Evolutionary conservation across 805 yeast species (phyloP).

Genomic region (Wickerhamiella shivajii): DNA sequence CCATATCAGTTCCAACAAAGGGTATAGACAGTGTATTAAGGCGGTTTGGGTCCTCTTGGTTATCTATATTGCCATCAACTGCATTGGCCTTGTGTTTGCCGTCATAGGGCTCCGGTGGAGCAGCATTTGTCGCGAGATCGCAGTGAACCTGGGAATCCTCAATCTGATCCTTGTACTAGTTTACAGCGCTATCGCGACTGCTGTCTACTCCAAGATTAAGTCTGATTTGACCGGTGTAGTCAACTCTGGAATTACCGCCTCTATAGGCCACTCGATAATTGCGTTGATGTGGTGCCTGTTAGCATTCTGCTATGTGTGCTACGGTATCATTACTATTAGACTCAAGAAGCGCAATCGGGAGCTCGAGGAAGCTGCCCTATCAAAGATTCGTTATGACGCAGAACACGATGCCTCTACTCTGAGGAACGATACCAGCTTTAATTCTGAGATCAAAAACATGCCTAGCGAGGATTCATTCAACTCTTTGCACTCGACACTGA

Average conservation of each 20-base stretch:
- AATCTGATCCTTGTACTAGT: background rate
- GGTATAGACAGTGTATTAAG: constrained; percentile 4
- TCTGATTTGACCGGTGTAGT: background rate
- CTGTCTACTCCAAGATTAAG: constrained; percentile 4
- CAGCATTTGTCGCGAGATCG: constrained; percentile 6
- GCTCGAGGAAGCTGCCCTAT: background rate
- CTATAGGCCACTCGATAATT: constrained; percentile 3
- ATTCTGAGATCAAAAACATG: too few relatives aligned
- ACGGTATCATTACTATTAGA: constrained; percentile 5
- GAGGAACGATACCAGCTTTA: too few relatives aligned
- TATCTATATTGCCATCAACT: constrained; percentile 4
- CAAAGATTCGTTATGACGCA: too few relatives aligned
- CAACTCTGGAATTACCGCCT: background rate
- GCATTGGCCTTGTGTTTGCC: constrained; percentile 1
- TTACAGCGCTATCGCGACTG: background rate
- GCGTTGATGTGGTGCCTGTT: constrained; percentile 4
- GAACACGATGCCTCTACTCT: too few relatives aligned
- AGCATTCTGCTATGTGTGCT: constrained; percentile 4
- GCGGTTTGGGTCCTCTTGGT: constrained; percentile 6
- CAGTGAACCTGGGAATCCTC: constrained; percentile 4
- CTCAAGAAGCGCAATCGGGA: constrained; percentile 6
- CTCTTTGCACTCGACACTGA: too few relatives aligned
- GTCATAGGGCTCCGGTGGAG: constrained; percentile 4
- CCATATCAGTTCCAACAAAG: background rate
- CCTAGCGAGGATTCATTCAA: too few relatives aligned